Evolutionary conservation across 192 early-diverging fungal genomes (phyloP).

Genomic region (Backusella sp.): DNA sequence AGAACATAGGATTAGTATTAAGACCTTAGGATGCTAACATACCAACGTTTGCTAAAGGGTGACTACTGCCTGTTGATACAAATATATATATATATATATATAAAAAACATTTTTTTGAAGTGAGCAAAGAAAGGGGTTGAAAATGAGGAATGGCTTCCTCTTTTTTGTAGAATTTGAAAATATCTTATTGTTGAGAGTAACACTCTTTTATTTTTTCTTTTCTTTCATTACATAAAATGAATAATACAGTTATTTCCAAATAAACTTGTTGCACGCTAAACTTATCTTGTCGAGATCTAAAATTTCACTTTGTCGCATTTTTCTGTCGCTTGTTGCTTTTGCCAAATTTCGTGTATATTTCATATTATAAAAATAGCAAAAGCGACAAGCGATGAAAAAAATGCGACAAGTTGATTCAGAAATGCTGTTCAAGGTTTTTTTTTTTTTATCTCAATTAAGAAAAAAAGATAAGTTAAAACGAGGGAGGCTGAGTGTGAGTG

Average conservation of each 20-base stretch:
- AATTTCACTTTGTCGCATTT: no score
- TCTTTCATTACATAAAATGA: neutral
- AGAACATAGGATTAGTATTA: no score
- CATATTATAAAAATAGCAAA: no score
- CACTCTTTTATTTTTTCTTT: neutral
- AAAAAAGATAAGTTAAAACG: neutral
- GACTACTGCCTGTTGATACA: no score
- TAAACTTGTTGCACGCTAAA: no score
- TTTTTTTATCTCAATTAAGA: neutral
- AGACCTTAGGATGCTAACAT: neutral
- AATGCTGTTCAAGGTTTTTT: neutral
- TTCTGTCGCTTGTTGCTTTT: no score
- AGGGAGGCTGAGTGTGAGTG: no score
- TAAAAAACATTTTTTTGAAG: neutral
- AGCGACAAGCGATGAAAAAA: no score
- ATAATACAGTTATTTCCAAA: neutral
- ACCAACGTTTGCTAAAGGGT: neutral
- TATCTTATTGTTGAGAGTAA: neutral
- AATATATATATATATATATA: no score
- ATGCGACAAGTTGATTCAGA: no score
- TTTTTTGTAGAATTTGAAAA: neutral
- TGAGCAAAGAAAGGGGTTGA: neutral
- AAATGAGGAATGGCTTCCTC: neutral
- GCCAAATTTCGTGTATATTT: no score
- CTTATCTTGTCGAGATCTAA: no score